Base-by-base conservation (phyloP, 176 grass and related monocot genomes). In the Carex scoparia region DNA sequence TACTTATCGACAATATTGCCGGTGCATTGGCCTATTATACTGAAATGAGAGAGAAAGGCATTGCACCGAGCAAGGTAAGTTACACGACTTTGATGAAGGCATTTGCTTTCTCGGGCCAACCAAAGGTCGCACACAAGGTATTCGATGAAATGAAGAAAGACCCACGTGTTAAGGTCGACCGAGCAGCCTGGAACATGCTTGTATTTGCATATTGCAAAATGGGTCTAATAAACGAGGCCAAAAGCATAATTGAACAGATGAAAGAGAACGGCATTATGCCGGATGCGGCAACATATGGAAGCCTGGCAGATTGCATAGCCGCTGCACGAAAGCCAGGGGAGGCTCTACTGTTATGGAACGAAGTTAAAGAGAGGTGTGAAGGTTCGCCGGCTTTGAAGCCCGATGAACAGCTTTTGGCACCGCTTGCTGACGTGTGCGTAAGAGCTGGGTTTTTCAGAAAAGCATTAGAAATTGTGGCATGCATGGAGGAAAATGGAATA, bases 1-100 rank as follows among this genome's bases (percentile, higher is more conserved):
- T 94, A n/a, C 86, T 86, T 23, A 49, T 87, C 8, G 92, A 98
- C 55, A 91, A 98, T 87, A 90, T 46, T 55, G 88, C 89, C 0
- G 87, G 92, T 42, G 91, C 95, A 28, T 61, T 98, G 49, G 86
- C 91, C 10, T 87, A 87, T 18, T 98, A 94, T 85, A 93, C 93
- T 46, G 91, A 94, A 91, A 98, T 94, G 95, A 85, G 95, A 27
- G 67, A 88, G 11, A 91, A 82, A 0, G 88, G 91, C 23, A 90
- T 98, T 66, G 80, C 91, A 66, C 95, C 95, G 33, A 91, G 89
- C 8, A 85, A 89, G 53, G 89, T 90, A 57, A 98, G 95, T 91
- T 98, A 98, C 86, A 98, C 93, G 48, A 98, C 93, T 12, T 79
- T 98, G 51, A 98, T 98, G 92, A 94, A 98, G 86, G 92, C 92